Conservation (phyloP, 441 rosid genomes). For the Adansonia rubrostipa region DNA sequence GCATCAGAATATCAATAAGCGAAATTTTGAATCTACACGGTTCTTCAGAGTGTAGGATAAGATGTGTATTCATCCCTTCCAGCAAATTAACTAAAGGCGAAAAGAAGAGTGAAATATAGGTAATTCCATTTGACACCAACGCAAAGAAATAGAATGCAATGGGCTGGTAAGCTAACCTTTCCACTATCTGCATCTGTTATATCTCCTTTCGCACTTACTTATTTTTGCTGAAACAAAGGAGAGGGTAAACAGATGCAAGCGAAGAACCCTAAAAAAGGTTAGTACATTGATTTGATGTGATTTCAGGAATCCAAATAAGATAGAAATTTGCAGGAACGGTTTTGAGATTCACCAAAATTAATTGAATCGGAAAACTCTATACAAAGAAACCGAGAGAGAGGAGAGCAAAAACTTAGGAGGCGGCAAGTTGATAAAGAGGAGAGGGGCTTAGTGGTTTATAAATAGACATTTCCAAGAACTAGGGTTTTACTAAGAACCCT, state of each 20-base stretch:
- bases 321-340: not conserved
- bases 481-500: not conserved
- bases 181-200: slow-evolving; percentile 51
- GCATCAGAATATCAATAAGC: slow-evolving; percentile 72
- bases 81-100: not conserved
- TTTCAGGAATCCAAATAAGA: not conserved
- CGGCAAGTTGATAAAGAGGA: not conserved
- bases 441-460: not conserved
- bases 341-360: not conserved
- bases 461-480: not conserved
- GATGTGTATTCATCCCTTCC: slow-evolving; percentile 50
- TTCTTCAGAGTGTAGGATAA: slow-evolving; percentile 56
- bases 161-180: slow-evolving; percentile 63
- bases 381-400: not conserved
- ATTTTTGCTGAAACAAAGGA: not conserved
- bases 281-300: not conserved
- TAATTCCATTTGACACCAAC: slow-evolving; percentile 61
- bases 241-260: slow-evolving; percentile 34
- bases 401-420: not conserved
- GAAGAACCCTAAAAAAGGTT: not conserved
- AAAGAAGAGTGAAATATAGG: slow-evolving; percentile 29
- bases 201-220: slow-evolving; percentile 42
- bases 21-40: slow-evolving; percentile 50
- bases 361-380: not conserved
- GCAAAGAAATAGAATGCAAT: slow-evolving; percentile 46